Conservation (phyloP, 2,329 filamentous ascomycete species). For the Pseudogymnoascus sp. region DNA sequence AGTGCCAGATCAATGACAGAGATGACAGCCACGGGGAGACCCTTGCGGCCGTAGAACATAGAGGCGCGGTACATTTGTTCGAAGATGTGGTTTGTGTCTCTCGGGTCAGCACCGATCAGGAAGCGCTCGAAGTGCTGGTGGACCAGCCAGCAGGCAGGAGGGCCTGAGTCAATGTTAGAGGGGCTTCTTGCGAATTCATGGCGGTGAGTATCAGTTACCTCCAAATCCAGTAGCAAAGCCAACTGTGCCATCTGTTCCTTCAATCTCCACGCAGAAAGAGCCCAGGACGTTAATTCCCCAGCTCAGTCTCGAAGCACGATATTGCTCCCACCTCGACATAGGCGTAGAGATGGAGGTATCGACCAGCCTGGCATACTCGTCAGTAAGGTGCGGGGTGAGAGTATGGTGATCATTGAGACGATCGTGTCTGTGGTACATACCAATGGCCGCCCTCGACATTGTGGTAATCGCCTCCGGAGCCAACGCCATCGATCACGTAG, state of each 20-base stretch:
- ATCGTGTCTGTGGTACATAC: slow-evolving; percentile 31
- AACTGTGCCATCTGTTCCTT: slow-evolving; percentile 82
- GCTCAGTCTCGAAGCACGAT: slow-evolving; percentile 76
- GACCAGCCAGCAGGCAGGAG: slow-evolving; percentile 87
- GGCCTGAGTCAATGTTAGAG: slow-evolving; percentile 39
- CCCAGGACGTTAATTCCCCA: slow-evolving; percentile 96
- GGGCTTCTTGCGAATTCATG: not conserved
- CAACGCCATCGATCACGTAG: slow-evolving; percentile 59
- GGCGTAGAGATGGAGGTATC: slow-evolving; percentile 89
- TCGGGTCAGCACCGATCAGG: slow-evolving; percentile 76
- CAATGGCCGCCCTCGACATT: slow-evolving; percentile 72
- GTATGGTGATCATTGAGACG: not conserved
- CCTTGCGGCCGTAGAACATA: slow-evolving; percentile 95
- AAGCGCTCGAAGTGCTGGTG: slow-evolving; percentile 92
- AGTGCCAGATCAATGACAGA: slow-evolving; percentile 88
- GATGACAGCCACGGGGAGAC: slow-evolving; percentile 80
- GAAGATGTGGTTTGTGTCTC: slow-evolving; percentile 85
- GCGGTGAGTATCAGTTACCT: slow-evolving; percentile 35
- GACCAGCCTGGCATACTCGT: slow-evolving; percentile 59
- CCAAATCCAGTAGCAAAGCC: slow-evolving; percentile 93
- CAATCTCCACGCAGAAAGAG: slow-evolving; percentile 84
- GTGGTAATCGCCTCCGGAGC: slow-evolving; percentile 73
- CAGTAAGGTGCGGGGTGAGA: not conserved
- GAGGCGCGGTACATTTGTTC: slow-evolving; percentile 95
- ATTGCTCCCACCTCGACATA: slow-evolving; percentile 82